Evolutionary conservation across 805 yeast genomes (phyloP).

Genomic region (Yamadazyma tumulicola): DNA sequence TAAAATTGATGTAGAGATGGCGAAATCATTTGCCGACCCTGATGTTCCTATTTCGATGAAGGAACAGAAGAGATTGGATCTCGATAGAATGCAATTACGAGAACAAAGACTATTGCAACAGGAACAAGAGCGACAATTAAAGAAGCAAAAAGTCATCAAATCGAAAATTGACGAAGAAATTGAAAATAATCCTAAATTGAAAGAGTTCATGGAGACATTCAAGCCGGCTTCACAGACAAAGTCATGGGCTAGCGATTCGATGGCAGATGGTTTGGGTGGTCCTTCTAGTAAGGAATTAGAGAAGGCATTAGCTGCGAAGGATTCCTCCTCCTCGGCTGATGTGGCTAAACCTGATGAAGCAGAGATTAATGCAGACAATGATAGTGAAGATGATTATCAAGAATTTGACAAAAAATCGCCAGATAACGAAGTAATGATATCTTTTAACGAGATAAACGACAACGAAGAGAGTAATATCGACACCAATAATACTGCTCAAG

Average conservation of each 20-base stretch:
- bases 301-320: slow-evolving; percentile 33
- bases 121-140: slow-evolving; percentile 38
- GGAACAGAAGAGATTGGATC: slow-evolving; percentile 41
- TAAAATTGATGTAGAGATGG: slow-evolving; percentile 71
- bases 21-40: slow-evolving; percentile 84
- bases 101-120: slow-evolving; percentile 42
- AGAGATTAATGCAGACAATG: slow-evolving; percentile 35
- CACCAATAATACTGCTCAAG: slow-evolving; percentile 30
- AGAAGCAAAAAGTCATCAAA: slow-evolving; percentile 32
- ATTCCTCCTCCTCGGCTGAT: slow-evolving; percentile 7
- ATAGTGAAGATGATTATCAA: slow-evolving; percentile 53
- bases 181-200: slow-evolving; percentile 59
- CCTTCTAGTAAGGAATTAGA: slow-evolving; percentile 45
- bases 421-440: slow-evolving; percentile 19
- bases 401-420: slow-evolving; percentile 47
- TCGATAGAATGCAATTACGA: slow-evolving; percentile 37
- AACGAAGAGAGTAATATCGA: slow-evolving; percentile 18
- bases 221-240: slow-evolving; percentile 67
- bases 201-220: slow-evolving; percentile 80
- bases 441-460: slow-evolving; percentile 11
- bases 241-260: slow-evolving; percentile 71
- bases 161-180: slow-evolving; percentile 56
- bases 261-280: slow-evolving; percentile 44
- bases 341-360: slow-evolving; percentile 1
- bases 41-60: slow-evolving; percentile 61